Conservation (phyloP, 2,329 filamentous ascomycete genomes). For the Rachicladosporium sp. region DNA sequence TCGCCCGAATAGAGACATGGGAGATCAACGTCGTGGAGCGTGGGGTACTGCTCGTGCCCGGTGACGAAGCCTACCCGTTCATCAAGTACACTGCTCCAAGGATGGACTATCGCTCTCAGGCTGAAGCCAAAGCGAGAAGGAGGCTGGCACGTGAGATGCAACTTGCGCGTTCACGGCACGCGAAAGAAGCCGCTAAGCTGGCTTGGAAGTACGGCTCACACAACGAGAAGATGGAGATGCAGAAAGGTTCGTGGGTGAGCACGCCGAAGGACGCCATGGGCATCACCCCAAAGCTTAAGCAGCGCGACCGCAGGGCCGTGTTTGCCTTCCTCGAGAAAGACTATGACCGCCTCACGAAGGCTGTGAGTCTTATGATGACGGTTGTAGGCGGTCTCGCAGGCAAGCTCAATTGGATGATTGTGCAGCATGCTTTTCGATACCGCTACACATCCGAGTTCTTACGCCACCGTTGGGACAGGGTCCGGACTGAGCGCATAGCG, state of each 20-base stretch:
- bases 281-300: conserved; percentile 8
- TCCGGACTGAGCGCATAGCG: conserved; percentile 10
- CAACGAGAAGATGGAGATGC: background rate
- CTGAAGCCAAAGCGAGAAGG: background rate
- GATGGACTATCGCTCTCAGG: background rate
- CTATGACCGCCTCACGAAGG: conserved; percentile 19
- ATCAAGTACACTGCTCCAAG: conserved; percentile 8
- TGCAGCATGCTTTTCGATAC: conserved; percentile 29
- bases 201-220: background rate
- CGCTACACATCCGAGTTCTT: conserved; percentile 25
- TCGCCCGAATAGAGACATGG: conserved; percentile 8
- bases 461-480: conserved; percentile 26
- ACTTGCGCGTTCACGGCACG: no score
- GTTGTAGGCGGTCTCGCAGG: conserved; percentile 26
- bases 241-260: background rate
- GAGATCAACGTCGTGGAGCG: conserved; percentile 5
- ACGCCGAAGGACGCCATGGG: background rate
- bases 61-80: conserved; percentile 3
- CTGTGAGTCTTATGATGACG: conserved; percentile 20
- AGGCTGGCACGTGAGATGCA: background rate
- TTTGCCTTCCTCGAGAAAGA: conserved; percentile 15
- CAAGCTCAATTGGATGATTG: conserved; percentile 28
- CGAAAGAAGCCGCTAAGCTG: background rate
- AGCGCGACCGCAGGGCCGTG: conserved; percentile 11
- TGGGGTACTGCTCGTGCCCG: no score